phyloP scores from a whole-genome alignment of 176 grass and related monocot species.

The Typha latifolia region DNA sequence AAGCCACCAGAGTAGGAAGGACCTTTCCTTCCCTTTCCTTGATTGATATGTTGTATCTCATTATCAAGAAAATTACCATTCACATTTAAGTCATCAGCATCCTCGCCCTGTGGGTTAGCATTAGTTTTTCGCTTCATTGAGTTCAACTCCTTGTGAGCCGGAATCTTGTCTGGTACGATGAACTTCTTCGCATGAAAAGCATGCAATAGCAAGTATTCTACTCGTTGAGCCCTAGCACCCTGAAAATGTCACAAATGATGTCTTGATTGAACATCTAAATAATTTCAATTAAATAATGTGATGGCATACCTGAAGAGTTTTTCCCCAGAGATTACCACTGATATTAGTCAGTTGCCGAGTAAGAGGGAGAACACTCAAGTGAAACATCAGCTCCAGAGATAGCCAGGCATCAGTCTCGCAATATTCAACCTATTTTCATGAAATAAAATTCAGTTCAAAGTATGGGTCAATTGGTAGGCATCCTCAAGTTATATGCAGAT shows the following conservation, averaged over 20 bases:
- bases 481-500: neutral
- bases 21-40: slow-evolving; percentile 72
- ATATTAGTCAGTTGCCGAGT: slow-evolving; percentile 92
- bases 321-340: slow-evolving; percentile 87
- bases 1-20: slow-evolving; percentile 92
- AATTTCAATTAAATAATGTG: neutral
- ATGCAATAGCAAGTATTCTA: slow-evolving; percentile 91
- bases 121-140: slow-evolving; percentile 70
- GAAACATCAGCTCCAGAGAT: slow-evolving; percentile 94
- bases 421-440: slow-evolving; percentile 55
- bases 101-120: slow-evolving; percentile 32
- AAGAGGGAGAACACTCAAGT: slow-evolving; percentile 85
- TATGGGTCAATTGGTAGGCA: neutral
- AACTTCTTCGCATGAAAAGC: slow-evolving; percentile 93
- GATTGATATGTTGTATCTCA: slow-evolving; percentile 47
- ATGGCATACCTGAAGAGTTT: slow-evolving; percentile 76
- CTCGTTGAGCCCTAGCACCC: slow-evolving; percentile 95
- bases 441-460: slow-evolving; percentile 25
- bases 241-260: slow-evolving; percentile 28
- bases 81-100: slow-evolving; percentile 31
- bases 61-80: slow-evolving; percentile 36
- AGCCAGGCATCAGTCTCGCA: slow-evolving; percentile 91
- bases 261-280: slow-evolving; percentile 8
- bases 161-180: slow-evolving; percentile 78
- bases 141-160: slow-evolving; percentile 39